Percentiles rank a stretch among this genome's conserved stretches.
Evolutionary conservation across 108 stramenopile genomes (phyloP).

Genomic region (Pseudonitzschia delicatissima): DNA sequence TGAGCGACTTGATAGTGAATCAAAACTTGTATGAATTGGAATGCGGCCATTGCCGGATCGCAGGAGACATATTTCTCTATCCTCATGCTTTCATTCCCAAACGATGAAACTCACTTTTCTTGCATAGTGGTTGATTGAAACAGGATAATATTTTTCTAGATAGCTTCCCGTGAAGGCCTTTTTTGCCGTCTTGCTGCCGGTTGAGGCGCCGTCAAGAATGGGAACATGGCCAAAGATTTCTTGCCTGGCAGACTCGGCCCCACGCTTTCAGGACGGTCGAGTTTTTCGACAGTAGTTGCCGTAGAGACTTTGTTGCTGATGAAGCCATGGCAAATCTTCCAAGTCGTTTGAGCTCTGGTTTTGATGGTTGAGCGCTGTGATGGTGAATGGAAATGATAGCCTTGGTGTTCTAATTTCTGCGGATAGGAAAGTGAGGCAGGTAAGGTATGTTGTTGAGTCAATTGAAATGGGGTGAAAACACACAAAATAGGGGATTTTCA

Average conservation of each 20-base stretch:
- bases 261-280: slow-evolving; percentile 19
- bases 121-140: slow-evolving; percentile 66
- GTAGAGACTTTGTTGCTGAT: slow-evolving; percentile 2
- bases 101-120: slow-evolving; percentile 50
- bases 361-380: too few species aligned
- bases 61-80: too few species aligned
- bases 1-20: too few species aligned
- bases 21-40: background rate
- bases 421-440: too few species aligned
- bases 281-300: slow-evolving; percentile 26
- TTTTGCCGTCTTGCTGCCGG: slow-evolving; percentile 61
- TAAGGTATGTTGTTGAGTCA: too few species aligned
- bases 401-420: too few species aligned
- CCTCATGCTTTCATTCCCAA: too few species aligned
- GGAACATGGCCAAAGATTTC: slow-evolving; percentile 82
- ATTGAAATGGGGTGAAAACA: too few species aligned
- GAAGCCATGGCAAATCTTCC: slow-evolving; percentile 18
- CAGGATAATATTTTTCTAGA: slow-evolving; percentile 68
- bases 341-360: too few species aligned
- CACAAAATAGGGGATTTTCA: too few species aligned
- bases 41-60: too few species aligned
- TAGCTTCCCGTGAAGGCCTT: slow-evolving; percentile 58
- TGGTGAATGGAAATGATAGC: too few species aligned
- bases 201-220: slow-evolving; percentile 45
- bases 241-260: slow-evolving; percentile 34